Evolutionary conservation across 441 rosid genomes (phyloP), one percentile per base, ranked within the genome.

Genomic region (Adansonia madagascariensis): DNA sequence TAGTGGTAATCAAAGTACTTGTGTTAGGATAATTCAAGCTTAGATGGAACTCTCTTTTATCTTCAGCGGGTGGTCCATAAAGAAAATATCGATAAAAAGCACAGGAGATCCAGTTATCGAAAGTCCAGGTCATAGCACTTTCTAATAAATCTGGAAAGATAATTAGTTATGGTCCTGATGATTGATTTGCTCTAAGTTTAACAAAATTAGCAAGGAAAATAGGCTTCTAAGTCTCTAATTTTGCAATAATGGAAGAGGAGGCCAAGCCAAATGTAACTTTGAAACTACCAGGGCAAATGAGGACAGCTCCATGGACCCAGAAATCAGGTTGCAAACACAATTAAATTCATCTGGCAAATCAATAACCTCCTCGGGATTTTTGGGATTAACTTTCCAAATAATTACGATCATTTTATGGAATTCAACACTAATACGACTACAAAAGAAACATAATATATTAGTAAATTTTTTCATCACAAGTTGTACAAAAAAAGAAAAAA

Each of bases 61-160:
- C 66, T 59, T 12, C 62, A 8, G 35, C 20, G 0, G 8, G 18
- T 20, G 60, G 74, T 27, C 60, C 22, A 14, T 8, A 15, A 8
- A 20, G 18, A 73, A 73, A 57, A 20, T 59, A 56, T 41, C 20
- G 76, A 73, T 2, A 43, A 73, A 35, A 73, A 59, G 17, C 20
- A 56, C 63, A 72, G 63, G 49, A 72, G 46, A 53, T 55, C 63
- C 64, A 53, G 39, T 71, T 5, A 53, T 55, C 55, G 49, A 39
- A 71, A 52, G 47, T 53, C 75, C 75, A 72, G 63, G 49, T 72
- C 49, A 72, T 55, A 17, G 75, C 63, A 35, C 75, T 72, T 72
- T 31, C 3, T 52, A 39, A 39, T 18, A 18, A 71, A 15, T 46
- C 18, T 35, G 24, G 35, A 55, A 35, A 71, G 31, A 53, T 56